These are phyloP conservation scores for Luvunga scandens DNA, from an alignment of 345 rosid genomes.

Conservation along the genomic window DNA sequence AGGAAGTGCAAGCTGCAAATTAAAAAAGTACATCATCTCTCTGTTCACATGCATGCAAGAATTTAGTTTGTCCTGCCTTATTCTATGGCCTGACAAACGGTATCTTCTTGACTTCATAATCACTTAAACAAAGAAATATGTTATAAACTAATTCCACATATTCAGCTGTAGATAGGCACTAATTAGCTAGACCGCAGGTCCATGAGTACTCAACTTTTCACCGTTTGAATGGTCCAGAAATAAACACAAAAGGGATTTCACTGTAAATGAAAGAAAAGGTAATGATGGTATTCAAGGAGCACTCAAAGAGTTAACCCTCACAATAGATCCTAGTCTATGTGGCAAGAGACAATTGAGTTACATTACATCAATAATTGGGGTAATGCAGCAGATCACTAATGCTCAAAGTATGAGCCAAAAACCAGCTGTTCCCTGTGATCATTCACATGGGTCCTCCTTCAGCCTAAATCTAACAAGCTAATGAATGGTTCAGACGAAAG, in stretches of 20 bases:
- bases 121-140: background rate
- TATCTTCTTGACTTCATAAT: conserved; percentile 17
- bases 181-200: background rate
- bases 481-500: conserved; percentile 15
- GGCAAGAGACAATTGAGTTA: background rate
- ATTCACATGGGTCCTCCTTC: conserved; percentile 18
- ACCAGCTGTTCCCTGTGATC: conserved; percentile 20
- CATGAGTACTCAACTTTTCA: background rate
- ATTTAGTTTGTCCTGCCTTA: conserved; percentile 2
- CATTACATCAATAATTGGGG: conserved; percentile 25
- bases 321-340: background rate
- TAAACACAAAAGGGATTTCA: background rate
- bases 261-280: no score
- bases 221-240: background rate
- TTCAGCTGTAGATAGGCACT: background rate
- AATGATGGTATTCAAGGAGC: background rate
- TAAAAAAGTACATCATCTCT: conserved; percentile 1
- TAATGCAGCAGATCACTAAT: background rate
- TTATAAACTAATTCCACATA: background rate
- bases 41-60: conserved; percentile 1
- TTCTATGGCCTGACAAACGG: background rate
- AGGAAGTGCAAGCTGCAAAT: conserved; percentile 4
- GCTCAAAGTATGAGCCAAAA: conserved; percentile 16
- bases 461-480: conserved; percentile 17
- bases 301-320: no score